These are phyloP conservation scores for Coleophoma cylindrospora DNA, from an alignment of 2,329 filamentous ascomycete genomes.

Conservation along the genomic window DNA sequence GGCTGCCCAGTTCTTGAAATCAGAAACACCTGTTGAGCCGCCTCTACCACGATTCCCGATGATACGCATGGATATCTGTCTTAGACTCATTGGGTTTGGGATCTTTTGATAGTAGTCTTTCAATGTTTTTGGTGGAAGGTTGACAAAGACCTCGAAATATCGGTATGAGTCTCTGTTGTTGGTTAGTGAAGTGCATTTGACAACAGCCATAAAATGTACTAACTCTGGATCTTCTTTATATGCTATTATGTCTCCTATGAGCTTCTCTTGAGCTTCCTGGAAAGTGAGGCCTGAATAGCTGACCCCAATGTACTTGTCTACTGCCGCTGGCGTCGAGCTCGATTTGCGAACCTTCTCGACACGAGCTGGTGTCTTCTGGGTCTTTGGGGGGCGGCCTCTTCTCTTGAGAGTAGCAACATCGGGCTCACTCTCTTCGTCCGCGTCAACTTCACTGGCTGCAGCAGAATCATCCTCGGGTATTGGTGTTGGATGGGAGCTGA, in stretches of 20 bases:
- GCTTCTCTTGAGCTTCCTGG: conserved; percentile 81
- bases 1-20: conserved; percentile 77
- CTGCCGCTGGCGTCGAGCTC: conserved; percentile 34
- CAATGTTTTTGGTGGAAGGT: conserved; percentile 68
- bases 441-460: conserved; percentile 21
- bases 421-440: conserved; percentile 26
- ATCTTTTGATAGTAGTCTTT: conserved; percentile 88
- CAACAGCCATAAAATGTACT: conserved; percentile 18
- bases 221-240: conserved; percentile 63
- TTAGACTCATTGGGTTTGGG: conserved; percentile 72
- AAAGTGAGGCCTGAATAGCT: conserved; percentile 71
- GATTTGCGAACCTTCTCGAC: conserved; percentile 28
- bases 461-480: conserved; percentile 44
- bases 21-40: conserved; percentile 52
- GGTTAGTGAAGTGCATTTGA: background rate
- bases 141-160: conserved; percentile 69
- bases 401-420: conserved; percentile 17
- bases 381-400: conserved; percentile 20
- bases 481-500: conserved; percentile 69
- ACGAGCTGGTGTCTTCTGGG: conserved; percentile 16
- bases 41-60: conserved; percentile 67
- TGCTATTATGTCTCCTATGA: conserved; percentile 67
- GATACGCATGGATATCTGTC: conserved; percentile 71
- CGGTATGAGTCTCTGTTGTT: conserved; percentile 58
- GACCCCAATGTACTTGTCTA: conserved; percentile 49